phyloP scores from a whole-genome alignment of 768 basidiomycete species.

The Rhodocollybia butyracea region DNA sequence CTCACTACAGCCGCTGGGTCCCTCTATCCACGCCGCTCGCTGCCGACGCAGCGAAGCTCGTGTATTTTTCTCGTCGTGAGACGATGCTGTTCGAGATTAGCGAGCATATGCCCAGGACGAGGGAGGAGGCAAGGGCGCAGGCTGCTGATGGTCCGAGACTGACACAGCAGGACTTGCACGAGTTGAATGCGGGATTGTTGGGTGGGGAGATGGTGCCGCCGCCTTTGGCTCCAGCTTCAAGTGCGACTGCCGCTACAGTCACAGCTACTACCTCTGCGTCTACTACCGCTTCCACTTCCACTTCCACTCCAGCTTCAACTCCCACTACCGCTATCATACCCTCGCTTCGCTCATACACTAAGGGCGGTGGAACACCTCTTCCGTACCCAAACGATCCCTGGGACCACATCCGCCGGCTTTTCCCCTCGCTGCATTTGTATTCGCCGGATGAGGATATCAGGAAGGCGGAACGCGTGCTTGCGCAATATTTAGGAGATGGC shows the following conservation, averaged over 20 bases:
- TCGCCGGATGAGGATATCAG: too few species aligned
- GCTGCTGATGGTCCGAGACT: too few species aligned
- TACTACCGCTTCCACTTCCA: background rate
- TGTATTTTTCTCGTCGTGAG: slow-evolving; percentile 62
- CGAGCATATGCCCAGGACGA: slow-evolving; percentile 28
- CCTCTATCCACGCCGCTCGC: slow-evolving; percentile 39
- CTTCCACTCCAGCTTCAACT: background rate
- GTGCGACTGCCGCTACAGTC: slow-evolving; percentile 17
- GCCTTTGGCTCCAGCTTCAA: too few species aligned
- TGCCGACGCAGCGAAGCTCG: slow-evolving; percentile 55
- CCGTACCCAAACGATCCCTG: background rate
- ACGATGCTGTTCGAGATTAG: slow-evolving; percentile 41
- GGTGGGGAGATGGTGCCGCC: slow-evolving; percentile 25
- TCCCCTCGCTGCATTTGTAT: background rate
- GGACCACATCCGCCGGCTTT: background rate
- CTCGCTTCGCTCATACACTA: background rate
- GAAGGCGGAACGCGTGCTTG: slow-evolving; percentile 7
- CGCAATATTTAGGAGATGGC: too few species aligned
- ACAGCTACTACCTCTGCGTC: background rate
- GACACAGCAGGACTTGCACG: slow-evolving; percentile 58
- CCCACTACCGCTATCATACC: slow-evolving; percentile 2
- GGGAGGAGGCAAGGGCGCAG: too few species aligned
- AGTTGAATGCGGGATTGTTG: slow-evolving; percentile 44
- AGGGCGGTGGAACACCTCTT: background rate
- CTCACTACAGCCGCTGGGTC: slow-evolving; percentile 29